These are phyloP conservation scores for Ganoderma meredithae DNA, from an alignment of 1,284 basidiomycete species.

Conservation along the genomic window DNA sequence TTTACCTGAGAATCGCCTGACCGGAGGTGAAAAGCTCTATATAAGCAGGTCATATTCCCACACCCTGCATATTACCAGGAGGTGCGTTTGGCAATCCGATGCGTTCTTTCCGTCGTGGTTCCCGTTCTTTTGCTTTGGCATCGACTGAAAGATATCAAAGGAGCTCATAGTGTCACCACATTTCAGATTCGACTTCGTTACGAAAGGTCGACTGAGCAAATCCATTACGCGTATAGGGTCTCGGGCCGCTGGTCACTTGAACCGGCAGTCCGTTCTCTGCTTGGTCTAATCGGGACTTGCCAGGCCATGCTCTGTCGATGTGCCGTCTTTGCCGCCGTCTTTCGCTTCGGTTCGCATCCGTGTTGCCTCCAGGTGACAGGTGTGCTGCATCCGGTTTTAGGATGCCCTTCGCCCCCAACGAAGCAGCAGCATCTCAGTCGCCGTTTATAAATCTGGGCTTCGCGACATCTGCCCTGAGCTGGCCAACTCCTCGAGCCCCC, in stretches of 20 bases:
- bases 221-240: neutral
- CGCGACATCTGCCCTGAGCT: neutral
- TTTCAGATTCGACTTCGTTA: neutral
- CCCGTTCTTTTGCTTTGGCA: neutral
- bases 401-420: neutral
- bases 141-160: neutral
- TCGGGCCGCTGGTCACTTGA: neutral
- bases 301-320: conserved; percentile 3
- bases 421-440: neutral
- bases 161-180: neutral
- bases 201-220: neutral
- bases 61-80: neutral
- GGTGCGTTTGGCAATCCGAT: neutral
- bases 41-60: neutral
- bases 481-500: neutral
- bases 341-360: neutral
- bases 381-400: neutral
- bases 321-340: conserved; percentile 1
- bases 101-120: neutral
- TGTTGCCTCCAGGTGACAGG: neutral
- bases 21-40: neutral
- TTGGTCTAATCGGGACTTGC: neutral
- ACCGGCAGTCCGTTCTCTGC: neutral
- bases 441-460: neutral
- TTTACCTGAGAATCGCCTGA: neutral